Base-by-base conservation (phyloP, 495 filamentous ascomycete genomes). In the Ramalina intermedia region DNA sequence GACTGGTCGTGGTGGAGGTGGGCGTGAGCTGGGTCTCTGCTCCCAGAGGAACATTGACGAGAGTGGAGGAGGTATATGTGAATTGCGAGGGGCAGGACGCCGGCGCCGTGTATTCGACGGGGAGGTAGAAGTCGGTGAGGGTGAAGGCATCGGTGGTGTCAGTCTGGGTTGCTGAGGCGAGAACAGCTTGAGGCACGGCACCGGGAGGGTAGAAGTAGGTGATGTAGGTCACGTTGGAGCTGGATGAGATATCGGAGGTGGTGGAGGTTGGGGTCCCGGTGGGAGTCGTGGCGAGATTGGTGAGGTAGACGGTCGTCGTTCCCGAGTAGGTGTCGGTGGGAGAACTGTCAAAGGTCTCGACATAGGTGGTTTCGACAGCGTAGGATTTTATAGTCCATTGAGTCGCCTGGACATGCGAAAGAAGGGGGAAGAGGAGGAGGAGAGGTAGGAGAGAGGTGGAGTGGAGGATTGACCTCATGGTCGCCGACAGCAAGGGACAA, bases 91-190 rank as follows among this genome's bases (percentile, higher is more conserved):
- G 44, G 33, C 44, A 47, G n/a, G 21, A 36, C 3, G 44, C 44
- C 20, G 44, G 44, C 29, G 44, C 44, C n/a, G 44, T 47, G n/a
- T 47, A 47, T 27, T 36, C 26, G 44, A 37, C 44, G 3, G 33
- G 14, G 14, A 26, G 5, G 27, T 47, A 47, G 21, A 47, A 47
- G 11, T 36, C n/a, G 24, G 44, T 47, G 26, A 47, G 2, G 2
- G 44, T 47, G 26, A 36, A 17, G 27, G 20, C 11, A 23, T 1
- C 20, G 3, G n/a, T 27, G 33, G n/a, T 36, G 37, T 35, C 23
- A 7, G 27, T 14, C n/a, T n/a, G n/a, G 37, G 44, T 26, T 23
- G 33, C 26, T 6, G 12, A 14, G n/a, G 44, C 24, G 16, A 47
- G 44, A 20, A 17, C 16, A 37, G 21, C 44, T 9, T n/a, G 33